A percentile compares a stretch with the other conserved stretches of the same genome.
phyloP scores from a whole-genome alignment of 805 yeast genomes.

The Myxozyma melibiosi region DNA sequence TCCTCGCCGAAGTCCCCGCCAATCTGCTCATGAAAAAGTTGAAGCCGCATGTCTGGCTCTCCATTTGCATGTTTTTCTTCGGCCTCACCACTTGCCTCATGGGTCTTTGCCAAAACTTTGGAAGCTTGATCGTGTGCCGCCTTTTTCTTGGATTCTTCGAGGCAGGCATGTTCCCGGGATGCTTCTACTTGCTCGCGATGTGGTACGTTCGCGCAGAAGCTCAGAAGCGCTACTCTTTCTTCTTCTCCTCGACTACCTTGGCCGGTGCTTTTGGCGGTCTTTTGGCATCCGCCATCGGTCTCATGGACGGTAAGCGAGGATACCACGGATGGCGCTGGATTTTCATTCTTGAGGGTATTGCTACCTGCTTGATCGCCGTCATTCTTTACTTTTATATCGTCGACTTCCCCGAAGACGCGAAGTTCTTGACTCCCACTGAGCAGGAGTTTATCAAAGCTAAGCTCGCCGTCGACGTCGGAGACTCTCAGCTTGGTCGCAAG shows the following conservation, averaged over 20 bases:
- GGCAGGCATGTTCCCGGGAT: conserved; percentile 73
- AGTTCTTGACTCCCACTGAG: conserved; percentile 56
- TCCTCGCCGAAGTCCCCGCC: conserved; percentile 58
- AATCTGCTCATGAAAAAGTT: conserved; percentile 61
- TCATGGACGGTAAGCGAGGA: conserved; percentile 51
- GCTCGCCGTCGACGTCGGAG: conserved; percentile 55
- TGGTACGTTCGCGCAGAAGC: conserved; percentile 67
- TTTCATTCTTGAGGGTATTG: conserved; percentile 54
- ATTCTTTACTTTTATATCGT: conserved; percentile 54
- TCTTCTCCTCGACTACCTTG: conserved; percentile 69
- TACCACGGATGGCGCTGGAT: conserved; percentile 59
- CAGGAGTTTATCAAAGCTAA: conserved; percentile 60
- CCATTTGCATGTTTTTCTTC: conserved; percentile 60
- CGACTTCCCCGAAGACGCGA: conserved; percentile 72
- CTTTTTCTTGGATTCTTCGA: conserved; percentile 69
- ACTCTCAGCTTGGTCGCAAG: conserved; percentile 51
- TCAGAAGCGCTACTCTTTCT: conserved; percentile 67
- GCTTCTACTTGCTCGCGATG: conserved; percentile 67
- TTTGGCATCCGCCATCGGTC: conserved; percentile 64
- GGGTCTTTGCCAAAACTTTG: conserved; percentile 63
- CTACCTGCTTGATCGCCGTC: conserved; percentile 43
- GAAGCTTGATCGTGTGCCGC: conserved; percentile 62
- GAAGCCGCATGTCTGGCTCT: conserved; percentile 66
- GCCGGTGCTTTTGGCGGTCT: conserved; percentile 83
- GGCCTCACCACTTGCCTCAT: conserved; percentile 66